Conservation (phyloP, 1,284 basidiomycete species). For the Cryptococcus neoformans region DNA sequence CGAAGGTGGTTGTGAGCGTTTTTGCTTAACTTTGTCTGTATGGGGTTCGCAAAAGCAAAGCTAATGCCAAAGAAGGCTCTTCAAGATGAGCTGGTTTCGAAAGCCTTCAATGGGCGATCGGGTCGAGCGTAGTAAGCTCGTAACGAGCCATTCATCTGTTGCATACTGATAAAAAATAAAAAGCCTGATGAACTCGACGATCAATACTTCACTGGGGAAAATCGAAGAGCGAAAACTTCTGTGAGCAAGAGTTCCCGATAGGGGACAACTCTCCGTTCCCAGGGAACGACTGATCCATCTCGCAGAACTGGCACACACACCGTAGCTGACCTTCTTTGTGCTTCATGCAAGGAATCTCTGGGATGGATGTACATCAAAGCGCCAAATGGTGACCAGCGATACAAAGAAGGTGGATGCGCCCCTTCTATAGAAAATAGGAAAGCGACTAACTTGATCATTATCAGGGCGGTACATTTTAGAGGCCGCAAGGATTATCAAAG, state of each 20-base stretch:
- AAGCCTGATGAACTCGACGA: conserved; percentile 48
- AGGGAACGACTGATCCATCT: too few relatives aligned
- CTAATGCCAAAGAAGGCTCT: conserved; percentile 27
- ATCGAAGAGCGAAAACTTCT: conserved; percentile 42
- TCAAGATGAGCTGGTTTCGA: conserved; percentile 48
- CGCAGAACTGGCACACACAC: conserved; percentile 47
- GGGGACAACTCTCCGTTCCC: too few relatives aligned
- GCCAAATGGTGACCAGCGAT: conserved; percentile 44
- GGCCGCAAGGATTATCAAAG: conserved; percentile 53
- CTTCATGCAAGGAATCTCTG: conserved; percentile 34
- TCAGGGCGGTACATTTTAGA: conserved; percentile 46
- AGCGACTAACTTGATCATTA: neutral
- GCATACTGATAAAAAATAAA: neutral
- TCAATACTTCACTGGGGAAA: conserved; percentile 46
- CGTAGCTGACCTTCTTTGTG: conserved; percentile 45
- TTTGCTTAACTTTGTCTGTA: neutral
- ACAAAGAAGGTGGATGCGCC: conserved; percentile 44
- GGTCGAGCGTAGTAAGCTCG: conserved; percentile 45
- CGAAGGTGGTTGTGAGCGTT: conserved; percentile 31
- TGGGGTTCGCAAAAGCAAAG: neutral
- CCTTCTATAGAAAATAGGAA: neutral
- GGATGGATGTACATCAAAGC: conserved; percentile 50
- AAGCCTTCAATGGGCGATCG: conserved; percentile 46
- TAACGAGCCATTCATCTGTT: neutral
- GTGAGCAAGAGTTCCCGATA: conserved; percentile 21